These are phyloP conservation scores for Trichoderma sp. DNA, from an alignment of 2,329 filamentous ascomycete genomes.

Conservation along the genomic window DNA sequence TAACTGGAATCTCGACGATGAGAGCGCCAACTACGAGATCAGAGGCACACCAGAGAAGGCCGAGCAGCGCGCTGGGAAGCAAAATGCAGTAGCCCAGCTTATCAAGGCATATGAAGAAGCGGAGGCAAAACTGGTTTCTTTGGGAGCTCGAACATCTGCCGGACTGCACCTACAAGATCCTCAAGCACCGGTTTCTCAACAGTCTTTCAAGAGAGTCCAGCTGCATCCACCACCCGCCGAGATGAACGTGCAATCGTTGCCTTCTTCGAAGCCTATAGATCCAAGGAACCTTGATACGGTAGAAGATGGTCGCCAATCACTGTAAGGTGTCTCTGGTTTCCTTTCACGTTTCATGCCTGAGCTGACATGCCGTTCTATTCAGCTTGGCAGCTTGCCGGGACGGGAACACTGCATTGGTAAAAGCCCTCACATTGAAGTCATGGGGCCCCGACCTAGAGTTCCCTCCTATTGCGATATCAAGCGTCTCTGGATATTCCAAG, in stretches of 20 bases:
- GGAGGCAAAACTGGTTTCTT: not conserved
- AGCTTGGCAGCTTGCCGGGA: not conserved
- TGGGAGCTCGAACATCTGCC: not conserved
- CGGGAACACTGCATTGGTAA: not conserved
- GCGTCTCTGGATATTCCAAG: not conserved
- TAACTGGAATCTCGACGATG: not conserved
- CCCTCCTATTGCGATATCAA: not conserved
- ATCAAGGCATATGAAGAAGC: conserved; percentile 4
- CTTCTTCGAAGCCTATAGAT: not conserved
- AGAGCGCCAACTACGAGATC: not conserved
- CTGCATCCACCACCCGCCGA: not conserved
- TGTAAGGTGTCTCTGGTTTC: not conserved
- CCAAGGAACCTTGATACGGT: not conserved
- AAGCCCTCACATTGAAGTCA: not conserved
- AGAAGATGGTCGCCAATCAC: not conserved
- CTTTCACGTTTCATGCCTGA: no score
- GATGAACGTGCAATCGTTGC: not conserved
- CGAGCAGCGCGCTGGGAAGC: not conserved
- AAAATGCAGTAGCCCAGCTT: not conserved
- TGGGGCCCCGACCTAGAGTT: not conserved
- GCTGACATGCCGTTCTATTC: not conserved
- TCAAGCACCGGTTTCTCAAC: not conserved
- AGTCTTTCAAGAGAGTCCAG: not conserved
- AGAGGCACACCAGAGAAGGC: not conserved
- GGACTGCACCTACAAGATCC: not conserved